Evolutionary conservation across 1,284 basidiomycete species (phyloP), one percentile per base, ranked within the genome.

Genomic region (Ustilago crameri): DNA sequence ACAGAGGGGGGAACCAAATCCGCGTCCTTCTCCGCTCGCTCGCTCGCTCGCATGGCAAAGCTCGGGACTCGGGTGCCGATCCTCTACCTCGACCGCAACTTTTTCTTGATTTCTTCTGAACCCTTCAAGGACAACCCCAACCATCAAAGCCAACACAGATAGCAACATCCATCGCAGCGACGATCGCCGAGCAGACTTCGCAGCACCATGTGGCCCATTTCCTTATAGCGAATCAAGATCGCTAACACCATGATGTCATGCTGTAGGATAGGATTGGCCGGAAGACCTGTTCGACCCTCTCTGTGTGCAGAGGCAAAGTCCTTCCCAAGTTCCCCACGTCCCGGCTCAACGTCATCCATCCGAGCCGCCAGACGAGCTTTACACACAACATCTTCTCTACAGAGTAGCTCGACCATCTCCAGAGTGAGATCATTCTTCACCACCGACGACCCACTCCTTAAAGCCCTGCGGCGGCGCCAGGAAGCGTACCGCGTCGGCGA

Each of bases 401-500:
- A n/a, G 20, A 23, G 20, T 23, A 14, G 27, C 17, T 18, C 47
- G 2, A 17, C 42, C 9, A 1, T n/a, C 2, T 30, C 51, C 5
- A 23, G 49, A 41, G 50, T 49, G 9, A 3, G 26, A 1, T 17
- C n/a, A 17, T 60, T 70, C 50, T 65, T 46, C 34, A 51, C 48
- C 1, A 34, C 62, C 5, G 68, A 65, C 51, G 57, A 54, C 3
- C 52, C 34, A 1, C 52, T 72, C 14, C 24, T 67, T 1, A 27
- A 27, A 26, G 51, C 63, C 2, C 42, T 67, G 2, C 58, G 59
- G 9, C 47, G 68, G 0, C 47, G 50, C 3, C 68, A 71, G 37
- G 52, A 65, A 12, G 20, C 53, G 9, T 71, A 71, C 26, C 61
- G 68, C 12, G 47, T 65, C 7, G 9, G 34, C 9, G n/a, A 43